Conservation (phyloP, 345 rosid species). For the Lumnitzera racemosa region DNA sequence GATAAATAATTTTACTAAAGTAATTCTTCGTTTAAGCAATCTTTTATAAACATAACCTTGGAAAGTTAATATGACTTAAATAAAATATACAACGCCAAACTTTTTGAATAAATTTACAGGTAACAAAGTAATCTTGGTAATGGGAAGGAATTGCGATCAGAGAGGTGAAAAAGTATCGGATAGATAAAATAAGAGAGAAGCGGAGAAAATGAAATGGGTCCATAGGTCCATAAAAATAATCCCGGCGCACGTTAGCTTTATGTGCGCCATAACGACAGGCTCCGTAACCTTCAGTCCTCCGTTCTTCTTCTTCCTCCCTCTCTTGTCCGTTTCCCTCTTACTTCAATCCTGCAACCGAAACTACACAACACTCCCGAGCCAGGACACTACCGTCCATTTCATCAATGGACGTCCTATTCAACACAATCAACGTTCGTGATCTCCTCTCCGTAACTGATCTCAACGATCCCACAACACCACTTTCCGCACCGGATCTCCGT, state of each 20-base stretch:
- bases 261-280: slow-evolving; percentile 4
- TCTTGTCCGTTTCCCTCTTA: background rate
- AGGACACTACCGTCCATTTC: background rate
- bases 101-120: too few relatives aligned
- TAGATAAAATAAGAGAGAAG: too few relatives aligned
- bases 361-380: background rate
- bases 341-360: too few relatives aligned
- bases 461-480: slow-evolving; percentile 66
- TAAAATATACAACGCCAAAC: too few relatives aligned
- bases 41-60: too few relatives aligned
- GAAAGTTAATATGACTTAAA: too few relatives aligned
- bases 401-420: slow-evolving; percentile 42
- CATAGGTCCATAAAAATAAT: background rate
- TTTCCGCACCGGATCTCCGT: slow-evolving; percentile 96
- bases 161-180: too few relatives aligned
- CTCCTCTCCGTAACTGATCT: slow-evolving; percentile 84
- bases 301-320: background rate
- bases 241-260: slow-evolving; percentile 17
- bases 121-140: too few relatives aligned
- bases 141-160: too few relatives aligned
- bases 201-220: too few relatives aligned
- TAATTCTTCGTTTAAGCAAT: too few relatives aligned
- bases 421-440: slow-evolving; percentile 65
- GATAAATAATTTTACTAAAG: too few relatives aligned
- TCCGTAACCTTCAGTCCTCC: background rate